Conservation (phyloP, 75 land plant genomes). For the Picea sitchensis region DNA sequence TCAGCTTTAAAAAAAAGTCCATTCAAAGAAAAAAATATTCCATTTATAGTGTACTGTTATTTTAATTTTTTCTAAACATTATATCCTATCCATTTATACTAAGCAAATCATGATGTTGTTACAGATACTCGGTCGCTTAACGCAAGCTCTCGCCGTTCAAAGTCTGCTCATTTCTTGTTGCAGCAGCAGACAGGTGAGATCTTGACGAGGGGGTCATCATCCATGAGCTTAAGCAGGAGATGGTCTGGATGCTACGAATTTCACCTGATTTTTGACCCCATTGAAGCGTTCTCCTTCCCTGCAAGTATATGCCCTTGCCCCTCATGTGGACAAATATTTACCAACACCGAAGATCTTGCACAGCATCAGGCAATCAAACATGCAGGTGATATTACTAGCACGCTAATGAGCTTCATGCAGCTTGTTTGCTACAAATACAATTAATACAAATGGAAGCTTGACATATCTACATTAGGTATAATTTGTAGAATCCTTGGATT, state of each 20-base stretch:
- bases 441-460: no score
- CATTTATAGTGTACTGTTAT: no score
- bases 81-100: no score
- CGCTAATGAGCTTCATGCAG: no score
- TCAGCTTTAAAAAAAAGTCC: no score
- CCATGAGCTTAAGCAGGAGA: conserved; percentile 21
- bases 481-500: no score
- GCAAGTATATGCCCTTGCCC: conserved; percentile 39
- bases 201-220: conserved; percentile 35
- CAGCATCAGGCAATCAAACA: conserved; percentile 61
- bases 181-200: conserved; percentile 10
- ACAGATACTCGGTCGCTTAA: not conserved
- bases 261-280: conserved; percentile 52
- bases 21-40: no score
- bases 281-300: conserved; percentile 38
- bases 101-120: no score
- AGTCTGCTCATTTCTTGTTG: not conserved
- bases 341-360: conserved; percentile 51
- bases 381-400: conserved; percentile 37
- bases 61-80: no score
- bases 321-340: conserved; percentile 61
- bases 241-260: conserved; percentile 69
- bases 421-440: no score
- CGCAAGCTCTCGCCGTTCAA: not conserved
- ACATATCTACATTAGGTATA: no score